Evolutionary conservation across 2,329 filamentous ascomycete genomes (phyloP), one percentile per base, ranked within the genome.

Genomic region (Emmonsiellopsis sp.): DNA sequence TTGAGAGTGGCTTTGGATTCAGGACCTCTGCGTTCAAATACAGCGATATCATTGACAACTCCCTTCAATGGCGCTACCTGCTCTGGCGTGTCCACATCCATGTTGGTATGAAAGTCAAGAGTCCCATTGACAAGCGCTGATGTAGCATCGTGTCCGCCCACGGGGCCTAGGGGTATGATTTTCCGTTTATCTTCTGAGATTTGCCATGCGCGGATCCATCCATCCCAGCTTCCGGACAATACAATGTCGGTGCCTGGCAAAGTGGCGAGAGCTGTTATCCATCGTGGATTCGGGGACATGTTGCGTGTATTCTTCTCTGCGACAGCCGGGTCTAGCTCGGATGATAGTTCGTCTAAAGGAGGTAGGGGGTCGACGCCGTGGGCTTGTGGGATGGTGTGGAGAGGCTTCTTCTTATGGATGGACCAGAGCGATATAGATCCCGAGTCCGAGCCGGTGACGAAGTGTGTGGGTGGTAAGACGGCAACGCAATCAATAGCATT

Each of bases 171-270:
- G 0, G 81, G 72, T 63, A 93, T 84, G 44, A 98, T 80, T 58
- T 78, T 83, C 67, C 82, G 82, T 72, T 91, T 93, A 67, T 96
- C 92, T 42, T 88, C 82, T 51, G 84, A 86, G 17, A 98, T 77
- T 56, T 80, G 83, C 93, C 93, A 98, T 5, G 85, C 85, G 49
- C 92, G 79, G 54, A 98, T 78, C 68, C 82, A 84, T 2, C 93
- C 93, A 66, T 95, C 93, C 91, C 92, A 98, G 70, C 89, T 95
- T 34, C 92, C 93, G 59, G 85, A 94, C 49, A 98, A 76, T 53
- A 98, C 82, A 49, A 95, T 75, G 64, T 98, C 90, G 5, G 89
- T 92, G 68, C 91, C 96, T 0, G 93, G 92, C 48, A 98, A 79
- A 0, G 88, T 86, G 48, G 84, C 78, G 43, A 98, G 75, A 5